phyloP scores from a whole-genome alignment of 768 basidiomycete species.

The Suillus brevipes region DNA sequence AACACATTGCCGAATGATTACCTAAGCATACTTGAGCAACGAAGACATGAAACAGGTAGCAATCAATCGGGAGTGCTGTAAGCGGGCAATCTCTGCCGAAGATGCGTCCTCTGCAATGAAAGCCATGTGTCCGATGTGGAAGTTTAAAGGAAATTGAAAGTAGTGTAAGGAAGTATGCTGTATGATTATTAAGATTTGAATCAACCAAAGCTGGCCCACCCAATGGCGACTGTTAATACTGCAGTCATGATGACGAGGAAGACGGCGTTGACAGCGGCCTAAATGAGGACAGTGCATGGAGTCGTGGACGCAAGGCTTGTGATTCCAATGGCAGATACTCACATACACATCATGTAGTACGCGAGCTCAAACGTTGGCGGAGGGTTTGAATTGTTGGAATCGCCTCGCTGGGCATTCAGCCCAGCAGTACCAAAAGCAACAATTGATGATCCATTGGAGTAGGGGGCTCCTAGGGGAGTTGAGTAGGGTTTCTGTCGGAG shows the following conservation, averaged over 20 bases:
- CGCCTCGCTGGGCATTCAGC: neutral
- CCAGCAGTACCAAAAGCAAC: neutral
- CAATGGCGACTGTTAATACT: neutral
- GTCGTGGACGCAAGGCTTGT: neutral
- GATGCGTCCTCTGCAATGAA: neutral
- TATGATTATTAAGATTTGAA: neutral
- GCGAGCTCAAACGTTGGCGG: neutral
- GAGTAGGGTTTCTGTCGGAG: too few relatives aligned
- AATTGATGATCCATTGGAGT: too few relatives aligned
- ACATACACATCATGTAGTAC: neutral
- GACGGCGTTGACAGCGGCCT: neutral
- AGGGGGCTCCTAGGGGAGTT: too few relatives aligned
- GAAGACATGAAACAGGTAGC: neutral
- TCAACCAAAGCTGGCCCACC: neutral
- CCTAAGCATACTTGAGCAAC: neutral
- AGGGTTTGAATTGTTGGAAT: neutral
- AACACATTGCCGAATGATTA: neutral
- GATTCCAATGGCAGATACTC: neutral
- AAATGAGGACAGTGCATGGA: neutral
- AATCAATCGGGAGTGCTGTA: neutral
- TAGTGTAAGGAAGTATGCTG: neutral
- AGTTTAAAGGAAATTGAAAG: neutral
- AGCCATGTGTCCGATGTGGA: neutral
- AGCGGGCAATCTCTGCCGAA: neutral
- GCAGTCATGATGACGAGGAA: neutral